Base-by-base conservation (phyloP, 148 eudicot genomes). In the Camellia japonica region DNA sequence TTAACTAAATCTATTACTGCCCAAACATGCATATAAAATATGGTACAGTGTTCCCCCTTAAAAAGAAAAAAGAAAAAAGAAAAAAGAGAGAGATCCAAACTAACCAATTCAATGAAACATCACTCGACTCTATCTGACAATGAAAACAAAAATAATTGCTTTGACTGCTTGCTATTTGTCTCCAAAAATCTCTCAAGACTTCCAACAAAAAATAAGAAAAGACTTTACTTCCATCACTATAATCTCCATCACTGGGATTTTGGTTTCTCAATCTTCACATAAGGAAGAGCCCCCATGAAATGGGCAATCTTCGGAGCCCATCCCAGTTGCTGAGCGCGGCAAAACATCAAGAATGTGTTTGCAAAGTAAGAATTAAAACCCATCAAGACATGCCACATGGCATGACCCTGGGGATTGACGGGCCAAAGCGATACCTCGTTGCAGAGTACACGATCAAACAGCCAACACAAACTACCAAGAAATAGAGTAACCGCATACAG, bases 391-490 rank as follows among this genome's bases (percentile, higher is more conserved):
- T 95, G 98, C 98, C 98, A 95, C 72, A 86, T 80, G 19, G 98
- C 98, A 82, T 95, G 98, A 56, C 98, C 97, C 76, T 95, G 98
- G 14, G 98, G 98, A 78, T 93, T 95, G 65, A 90, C 80, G 80
- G 80, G 82, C 97, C 95, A 89, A 56, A 78, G 72, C 6, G 91
- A 87, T 61, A 95, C 80, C 44, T 89, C 74, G 79, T 86, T 74
- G 88, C 98, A 95, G 78, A 90, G 84, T 5, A 88, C 72, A 16
- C 88, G 94, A 83, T 95, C 98, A 86, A 80, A 84, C 19, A 91
- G 82, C 98, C 98, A 95, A 74, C 91, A 93, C 30, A 91, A 51
- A 82, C 89, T 86, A 58, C 92, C 96, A 44, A 88, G 69, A 15
- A 87, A 76, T 43, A 93, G 76, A 58, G 96, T 93, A 16, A 69